Evolutionary conservation across 2,329 filamentous ascomycete species (phyloP), one percentile per base, ranked within the genome.

Genomic region (Penicillium sp.): DNA sequence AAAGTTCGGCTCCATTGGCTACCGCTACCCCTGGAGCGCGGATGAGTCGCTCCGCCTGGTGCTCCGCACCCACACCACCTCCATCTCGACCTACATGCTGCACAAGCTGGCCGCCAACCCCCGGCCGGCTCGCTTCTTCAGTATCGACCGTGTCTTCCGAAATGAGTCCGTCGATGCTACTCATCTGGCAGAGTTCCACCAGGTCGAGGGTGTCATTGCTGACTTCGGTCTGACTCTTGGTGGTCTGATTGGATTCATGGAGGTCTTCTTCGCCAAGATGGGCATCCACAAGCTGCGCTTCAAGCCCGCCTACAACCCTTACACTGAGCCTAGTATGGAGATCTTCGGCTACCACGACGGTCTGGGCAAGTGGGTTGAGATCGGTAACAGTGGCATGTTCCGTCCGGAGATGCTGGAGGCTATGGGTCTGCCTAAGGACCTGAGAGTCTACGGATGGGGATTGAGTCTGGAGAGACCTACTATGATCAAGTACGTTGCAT

Each of bases 361-460:
- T 4, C 80, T 97, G 49, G 86, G 86, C 69, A 96, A 96, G 81
- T 89, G 96, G 79, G 91, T 97, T 27, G 94, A 97, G 80, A 97
- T 97, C 73, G 94, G 94, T 59, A 97, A 99, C 80, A 93, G 89
- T 68, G 94, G 94, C 63, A 97, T 99, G 93, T 99, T 99, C 86
- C 84, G 94, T 65, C 93, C 94, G 1, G 94, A 99, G 78, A 97
- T 97, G 93, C 77, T 97, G 70, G 89, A 96, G 78, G 82, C 92
- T 6, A 96, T 97, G 93, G 93, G 93, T 35, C 77, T 97, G 70
- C 93, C 93, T 25, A 91, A 88, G 78, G 90, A 96, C 70, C 86
- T 97, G 86, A 83, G 90, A 62, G 93, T 97, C 10, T 97, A 96
- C 73, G 94, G 94, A 35, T 97, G 92, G 84, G 94, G 94, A 38